Evolutionary conservation across 352 stramenopile species (phyloP), one percentile per base, ranked within the genome.

Genomic region (Pythium myriotylum): DNA sequence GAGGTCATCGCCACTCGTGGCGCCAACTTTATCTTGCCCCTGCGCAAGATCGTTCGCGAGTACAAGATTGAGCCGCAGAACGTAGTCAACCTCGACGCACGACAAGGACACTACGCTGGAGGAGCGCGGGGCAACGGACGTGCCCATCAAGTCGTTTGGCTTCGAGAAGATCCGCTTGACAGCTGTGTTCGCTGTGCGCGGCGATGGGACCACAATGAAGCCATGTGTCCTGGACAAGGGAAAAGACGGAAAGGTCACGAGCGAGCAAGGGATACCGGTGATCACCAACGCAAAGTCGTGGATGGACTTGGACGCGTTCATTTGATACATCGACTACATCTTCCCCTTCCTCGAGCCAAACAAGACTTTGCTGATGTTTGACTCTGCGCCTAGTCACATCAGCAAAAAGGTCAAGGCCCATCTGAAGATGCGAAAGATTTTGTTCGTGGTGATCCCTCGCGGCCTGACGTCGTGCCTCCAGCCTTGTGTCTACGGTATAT

Each of bases 71-170:
- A 51, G 19, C 19, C 43, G 4, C 1, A 22, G 3, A 41, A 51
- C 39, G 32, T 59, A 24, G 22, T 61, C 41, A 61, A 61, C 54
- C 23, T 61, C 12, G 54, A 53, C 29, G 42, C 54, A 53, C 32
- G 37, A 35, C 27, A 45, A 53, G 41, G 41, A 53, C 42, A 32
- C 8, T 4, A 61, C 42, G 27, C 19, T 61, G 0, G 29, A 61
- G 24, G 42, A 42, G n/a, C 17, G 32, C 4, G 54, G 54, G 2
- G 54, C 54, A 16, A 53, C 41, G 1, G 54, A 61, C 24, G 54
- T 61, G 26, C 41, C 43, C 10, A 26, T 61, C 23, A 43, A 35
- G 22, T 61, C 42, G 32, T 51, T 47, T 24, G 54, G 54, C 9
- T 42, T 61, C 6, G 54, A 61, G 41, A 52, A 61, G 27, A 17